Conservation (phyloP, 1,284 basidiomycete species). For the Cryptococcus sp. region DNA sequence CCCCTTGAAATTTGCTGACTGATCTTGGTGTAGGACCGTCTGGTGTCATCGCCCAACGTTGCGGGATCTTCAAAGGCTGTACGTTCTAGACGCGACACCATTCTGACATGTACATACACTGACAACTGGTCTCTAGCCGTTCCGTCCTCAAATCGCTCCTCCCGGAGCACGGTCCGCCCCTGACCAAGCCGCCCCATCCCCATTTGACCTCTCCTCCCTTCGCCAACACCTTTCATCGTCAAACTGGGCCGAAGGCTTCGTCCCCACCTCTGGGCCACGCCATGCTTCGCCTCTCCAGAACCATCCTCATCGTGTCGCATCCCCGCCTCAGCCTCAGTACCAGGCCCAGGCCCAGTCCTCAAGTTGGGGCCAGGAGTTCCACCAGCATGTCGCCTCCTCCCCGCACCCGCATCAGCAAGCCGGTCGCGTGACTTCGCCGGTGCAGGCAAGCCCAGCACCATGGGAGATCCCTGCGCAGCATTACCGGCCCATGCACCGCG, state of each 20-base stretch:
- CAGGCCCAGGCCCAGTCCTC: not conserved
- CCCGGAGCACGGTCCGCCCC: not conserved
- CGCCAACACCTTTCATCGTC: constrained; percentile 30
- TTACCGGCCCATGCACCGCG: not conserved
- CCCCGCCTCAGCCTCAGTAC: not conserved
- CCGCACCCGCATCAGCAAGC: not conserved
- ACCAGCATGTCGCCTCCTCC: constrained; percentile 1
- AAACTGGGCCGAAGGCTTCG: constrained; percentile 26
- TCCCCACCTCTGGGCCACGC: not conserved
- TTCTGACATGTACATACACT: not conserved
- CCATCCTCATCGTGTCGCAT: not conserved
- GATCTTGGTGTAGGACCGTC: constrained; percentile 21
- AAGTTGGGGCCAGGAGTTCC: constrained; percentile 25
- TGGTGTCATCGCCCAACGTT: constrained; percentile 22
- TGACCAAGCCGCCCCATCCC: constrained; percentile 4
- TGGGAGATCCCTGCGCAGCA: constrained; percentile 8
- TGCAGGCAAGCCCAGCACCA: constrained; percentile 8
- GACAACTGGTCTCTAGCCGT: constrained; percentile 11
- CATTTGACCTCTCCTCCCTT: constrained; percentile 43
- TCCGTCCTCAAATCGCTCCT: constrained; percentile 4
- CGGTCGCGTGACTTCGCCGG: not conserved
- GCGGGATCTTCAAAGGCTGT: constrained; percentile 25
- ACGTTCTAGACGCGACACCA: not conserved
- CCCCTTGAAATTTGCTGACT: constrained; percentile 4
- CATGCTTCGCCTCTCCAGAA: not conserved